phyloP scores from a whole-genome alignment of 805 yeast species.

The Metschnikowia dekortorum region DNA sequence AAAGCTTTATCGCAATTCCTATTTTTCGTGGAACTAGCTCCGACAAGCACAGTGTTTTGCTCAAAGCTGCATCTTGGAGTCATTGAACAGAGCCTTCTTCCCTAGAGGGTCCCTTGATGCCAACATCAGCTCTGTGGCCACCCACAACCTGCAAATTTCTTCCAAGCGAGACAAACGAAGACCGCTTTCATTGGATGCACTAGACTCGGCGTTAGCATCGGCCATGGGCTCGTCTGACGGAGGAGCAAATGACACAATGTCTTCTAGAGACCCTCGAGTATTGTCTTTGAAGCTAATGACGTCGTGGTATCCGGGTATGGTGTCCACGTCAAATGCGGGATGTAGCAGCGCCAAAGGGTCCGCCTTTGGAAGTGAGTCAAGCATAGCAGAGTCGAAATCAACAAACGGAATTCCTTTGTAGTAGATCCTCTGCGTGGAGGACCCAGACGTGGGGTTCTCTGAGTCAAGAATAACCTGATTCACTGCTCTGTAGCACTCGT shows the following conservation, averaged over 20 bases:
- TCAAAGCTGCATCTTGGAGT: not conserved
- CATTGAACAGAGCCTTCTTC: not conserved
- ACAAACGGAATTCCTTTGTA: constrained; percentile 7
- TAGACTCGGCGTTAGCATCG: not conserved
- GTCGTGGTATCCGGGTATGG: constrained; percentile 1
- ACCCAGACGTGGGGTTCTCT: constrained; percentile 3
- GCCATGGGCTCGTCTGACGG: not conserved
- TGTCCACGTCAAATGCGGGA: not conserved
- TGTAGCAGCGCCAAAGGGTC: not conserved
- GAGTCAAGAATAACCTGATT: constrained; percentile 58
- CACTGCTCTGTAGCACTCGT: constrained; percentile 64
- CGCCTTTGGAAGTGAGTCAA: not conserved
- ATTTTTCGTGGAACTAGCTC: not conserved
- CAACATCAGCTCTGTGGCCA: constrained; percentile 57
- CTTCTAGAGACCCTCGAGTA: constrained; percentile 4
- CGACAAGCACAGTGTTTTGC: not conserved
- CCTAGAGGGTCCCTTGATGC: not conserved
- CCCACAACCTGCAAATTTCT: constrained; percentile 56
- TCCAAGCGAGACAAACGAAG: constrained; percentile 43
- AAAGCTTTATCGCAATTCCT: not conserved
- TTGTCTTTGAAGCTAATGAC: not conserved
- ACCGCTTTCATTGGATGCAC: constrained; percentile 6
- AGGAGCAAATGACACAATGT: constrained; percentile 5
- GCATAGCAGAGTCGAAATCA: constrained; percentile 5
- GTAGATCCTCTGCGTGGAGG: constrained; percentile 4